Conservation (phyloP, 345 rosid genomes). For the Barbarea vulgaris region DNA sequence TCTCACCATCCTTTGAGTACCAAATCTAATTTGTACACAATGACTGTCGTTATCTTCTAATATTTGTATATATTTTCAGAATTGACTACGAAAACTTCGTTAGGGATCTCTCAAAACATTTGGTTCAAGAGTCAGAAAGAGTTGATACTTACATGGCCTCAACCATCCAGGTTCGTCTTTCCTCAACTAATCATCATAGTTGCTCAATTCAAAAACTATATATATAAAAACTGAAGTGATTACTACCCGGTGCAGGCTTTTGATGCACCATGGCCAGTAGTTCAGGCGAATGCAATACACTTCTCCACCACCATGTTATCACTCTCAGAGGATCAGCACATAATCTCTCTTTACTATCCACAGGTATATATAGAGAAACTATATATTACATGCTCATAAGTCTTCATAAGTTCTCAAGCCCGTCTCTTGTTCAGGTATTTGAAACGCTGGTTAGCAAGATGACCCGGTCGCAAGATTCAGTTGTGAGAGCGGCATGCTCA, state of each 20-base stretch:
- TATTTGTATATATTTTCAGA: conserved; percentile 46
- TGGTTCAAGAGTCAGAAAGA: conserved; percentile 65
- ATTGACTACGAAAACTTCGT: conserved; percentile 76
- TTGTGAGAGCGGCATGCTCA: conserved; percentile 80
- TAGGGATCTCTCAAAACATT: conserved; percentile 71
- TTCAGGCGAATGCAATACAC: conserved; percentile 94
- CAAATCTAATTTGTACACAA: conserved; percentile 2
- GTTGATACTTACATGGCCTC: conserved; percentile 79
- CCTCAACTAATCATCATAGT: neutral
- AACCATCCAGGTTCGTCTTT: conserved; percentile 68
- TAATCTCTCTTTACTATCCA: conserved; percentile 62
- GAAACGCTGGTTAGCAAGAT: conserved; percentile 79
- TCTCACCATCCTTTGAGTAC: neutral
- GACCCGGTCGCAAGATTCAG: conserved; percentile 72
- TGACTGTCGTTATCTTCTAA: neutral
- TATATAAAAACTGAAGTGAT: conserved; percentile 14
- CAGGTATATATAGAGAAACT: conserved; percentile 59
- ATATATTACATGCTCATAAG: conserved; percentile 1
- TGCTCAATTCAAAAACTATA: neutral
- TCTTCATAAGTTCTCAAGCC: conserved; percentile 7
- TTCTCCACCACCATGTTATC: conserved; percentile 80
- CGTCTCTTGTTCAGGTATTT: conserved; percentile 57
- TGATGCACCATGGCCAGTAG: conserved; percentile 89
- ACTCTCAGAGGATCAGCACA: conserved; percentile 78
- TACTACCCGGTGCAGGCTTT: conserved; percentile 61